These are phyloP conservation scores for Powellomyces hirtus DNA, from an alignment of 192 early-diverging fungal species.

Conservation along the genomic window DNA sequence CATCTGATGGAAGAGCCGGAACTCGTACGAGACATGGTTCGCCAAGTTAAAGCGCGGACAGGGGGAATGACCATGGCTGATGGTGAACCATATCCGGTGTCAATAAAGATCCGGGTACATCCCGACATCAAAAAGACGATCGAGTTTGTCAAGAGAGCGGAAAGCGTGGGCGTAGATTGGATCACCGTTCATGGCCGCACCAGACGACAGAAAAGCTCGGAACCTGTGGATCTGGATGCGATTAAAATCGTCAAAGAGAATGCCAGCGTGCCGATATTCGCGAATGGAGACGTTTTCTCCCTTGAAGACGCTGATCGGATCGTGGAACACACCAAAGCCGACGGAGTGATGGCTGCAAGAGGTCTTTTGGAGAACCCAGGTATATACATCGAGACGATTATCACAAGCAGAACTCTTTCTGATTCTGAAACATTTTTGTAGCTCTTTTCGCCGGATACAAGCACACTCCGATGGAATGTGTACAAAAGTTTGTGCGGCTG, in stretches of 20 bases:
- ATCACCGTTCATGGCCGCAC: constrained; percentile 90
- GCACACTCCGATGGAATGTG: constrained; percentile 74
- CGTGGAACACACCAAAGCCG: constrained; percentile 72
- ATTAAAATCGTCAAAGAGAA: constrained; percentile 80
- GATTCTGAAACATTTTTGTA: background rate
- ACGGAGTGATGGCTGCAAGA: constrained; percentile 90
- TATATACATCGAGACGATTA: background rate
- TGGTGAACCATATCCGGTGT: constrained; percentile 59
- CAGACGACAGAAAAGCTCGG: constrained; percentile 72
- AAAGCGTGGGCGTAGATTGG: constrained; percentile 84
- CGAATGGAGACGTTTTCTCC: constrained; percentile 85
- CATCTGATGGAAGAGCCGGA: constrained; percentile 88
- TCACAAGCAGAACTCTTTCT: background rate
- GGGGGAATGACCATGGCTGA: constrained; percentile 43
- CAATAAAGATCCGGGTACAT: constrained; percentile 85
- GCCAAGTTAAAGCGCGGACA: constrained; percentile 57
- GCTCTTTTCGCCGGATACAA: constrained; percentile 85
- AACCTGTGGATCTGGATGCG: constrained; percentile 75
- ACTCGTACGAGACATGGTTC: constrained; percentile 87
- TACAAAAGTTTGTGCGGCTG: constrained; percentile 53
- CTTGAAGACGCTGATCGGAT: constrained; percentile 71
- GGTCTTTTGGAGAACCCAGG: constrained; percentile 87
- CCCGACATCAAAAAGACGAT: constrained; percentile 70
- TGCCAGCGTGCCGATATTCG: constrained; percentile 76
- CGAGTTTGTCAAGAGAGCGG: constrained; percentile 80